Evolutionary conservation across 2,329 filamentous ascomycete species (phyloP).

Genomic region (Venturia pyrina): DNA sequence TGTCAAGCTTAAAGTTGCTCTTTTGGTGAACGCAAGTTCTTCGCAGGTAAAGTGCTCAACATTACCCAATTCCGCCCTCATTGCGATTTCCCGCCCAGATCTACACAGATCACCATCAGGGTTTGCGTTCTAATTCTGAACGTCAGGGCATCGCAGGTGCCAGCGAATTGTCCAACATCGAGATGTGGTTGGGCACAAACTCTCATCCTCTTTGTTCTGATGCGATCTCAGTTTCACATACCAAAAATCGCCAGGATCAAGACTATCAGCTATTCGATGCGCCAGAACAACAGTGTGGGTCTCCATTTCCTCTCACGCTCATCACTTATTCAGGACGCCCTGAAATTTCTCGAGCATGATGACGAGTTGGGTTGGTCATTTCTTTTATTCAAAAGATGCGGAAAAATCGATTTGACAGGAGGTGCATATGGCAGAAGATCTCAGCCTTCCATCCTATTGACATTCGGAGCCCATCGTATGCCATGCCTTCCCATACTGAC

Average conservation of each 20-base stretch:
- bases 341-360: neutral
- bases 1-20: neutral
- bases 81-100: neutral
- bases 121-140: neutral
- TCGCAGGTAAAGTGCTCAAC: neutral
- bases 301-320: neutral
- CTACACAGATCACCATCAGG: neutral
- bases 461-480: neutral
- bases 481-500: neutral
- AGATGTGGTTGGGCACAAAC: neutral
- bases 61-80: neutral
- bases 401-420: neutral
- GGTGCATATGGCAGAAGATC: neutral
- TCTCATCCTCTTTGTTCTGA: neutral
- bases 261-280: neutral
- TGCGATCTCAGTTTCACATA: constrained; percentile 3
- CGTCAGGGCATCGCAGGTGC: neutral
- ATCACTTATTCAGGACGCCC: neutral
- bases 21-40: neutral
- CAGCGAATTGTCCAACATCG: neutral
- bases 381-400: neutral
- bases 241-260: neutral
- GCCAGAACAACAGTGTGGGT: neutral
- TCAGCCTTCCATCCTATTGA: neutral
- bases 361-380: neutral